Conservation (phyloP, 495 filamentous ascomycete species). For the Podospora pseudocomata region DNA sequence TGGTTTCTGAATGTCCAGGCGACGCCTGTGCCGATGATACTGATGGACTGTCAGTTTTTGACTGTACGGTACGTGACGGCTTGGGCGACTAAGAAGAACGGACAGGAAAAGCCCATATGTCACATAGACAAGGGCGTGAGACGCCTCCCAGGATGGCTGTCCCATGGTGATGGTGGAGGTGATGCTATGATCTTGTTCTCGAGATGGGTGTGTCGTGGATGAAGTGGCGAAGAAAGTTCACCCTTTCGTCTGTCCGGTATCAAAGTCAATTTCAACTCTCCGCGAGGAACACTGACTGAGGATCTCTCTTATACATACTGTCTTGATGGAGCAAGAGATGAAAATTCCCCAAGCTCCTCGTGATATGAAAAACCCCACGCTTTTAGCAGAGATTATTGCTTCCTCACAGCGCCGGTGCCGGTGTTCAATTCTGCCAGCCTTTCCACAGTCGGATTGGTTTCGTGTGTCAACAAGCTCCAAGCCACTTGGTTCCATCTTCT, state of each 20-base stretch:
- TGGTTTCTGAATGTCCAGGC: conserved; percentile 68
- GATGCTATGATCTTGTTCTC: not conserved
- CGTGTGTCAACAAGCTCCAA: not conserved
- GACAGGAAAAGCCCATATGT: conserved; percentile 71
- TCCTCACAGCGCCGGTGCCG: not conserved
- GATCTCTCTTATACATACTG: not conserved
- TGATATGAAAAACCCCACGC: not conserved
- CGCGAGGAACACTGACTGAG: too few relatives aligned
- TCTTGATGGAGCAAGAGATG: not conserved
- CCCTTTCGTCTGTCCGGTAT: not conserved
- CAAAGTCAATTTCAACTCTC: not conserved
- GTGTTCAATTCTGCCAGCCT: not conserved
- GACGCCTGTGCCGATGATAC: conserved; percentile 58
- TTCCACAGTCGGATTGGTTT: not conserved
- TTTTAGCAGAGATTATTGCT: not conserved
- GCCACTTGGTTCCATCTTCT: not conserved
- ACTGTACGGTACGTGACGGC: not conserved
- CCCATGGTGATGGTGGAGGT: conserved; percentile 50
- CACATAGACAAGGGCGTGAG: conserved; percentile 71
- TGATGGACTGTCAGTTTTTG: conserved; percentile 26
- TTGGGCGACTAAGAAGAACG: not conserved
- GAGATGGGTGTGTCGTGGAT: not conserved
- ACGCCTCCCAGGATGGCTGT: conserved; percentile 63
- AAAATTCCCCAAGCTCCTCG: not conserved
- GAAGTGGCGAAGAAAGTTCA: not conserved